Percentiles rank a stretch among this genome's conserved stretches.
phyloP scores from a whole-genome alignment of 352 stramenopile species.

The Pythium monospermum region DNA sequence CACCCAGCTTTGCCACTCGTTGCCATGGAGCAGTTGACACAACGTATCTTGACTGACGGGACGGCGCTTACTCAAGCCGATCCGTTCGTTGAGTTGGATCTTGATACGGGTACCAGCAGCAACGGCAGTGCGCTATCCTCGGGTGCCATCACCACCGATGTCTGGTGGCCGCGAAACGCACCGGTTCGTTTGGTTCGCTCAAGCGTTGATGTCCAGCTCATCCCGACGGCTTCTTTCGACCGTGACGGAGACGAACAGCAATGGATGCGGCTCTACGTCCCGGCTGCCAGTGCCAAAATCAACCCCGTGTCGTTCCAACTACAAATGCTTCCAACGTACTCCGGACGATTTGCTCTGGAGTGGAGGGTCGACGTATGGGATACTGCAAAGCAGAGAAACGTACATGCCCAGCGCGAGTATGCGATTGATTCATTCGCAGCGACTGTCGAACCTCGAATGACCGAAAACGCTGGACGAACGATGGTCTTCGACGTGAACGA shows the following conservation, averaged over 20 bases:
- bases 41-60: slow-evolving; percentile 1
- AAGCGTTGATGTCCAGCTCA: not conserved
- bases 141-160: not conserved
- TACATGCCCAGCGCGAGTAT: not conserved
- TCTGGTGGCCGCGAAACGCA: not conserved
- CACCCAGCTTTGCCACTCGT: slow-evolving; percentile 1
- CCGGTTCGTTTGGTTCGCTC: slow-evolving; percentile 4
- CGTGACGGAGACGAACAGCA: not conserved
- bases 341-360: not conserved
- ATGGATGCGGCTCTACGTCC: not conserved
- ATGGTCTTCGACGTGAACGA: slow-evolving; percentile 6
- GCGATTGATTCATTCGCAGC: not conserved
- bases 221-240: not conserved
- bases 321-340: not conserved
- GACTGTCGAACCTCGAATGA: not conserved
- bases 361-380: slow-evolving; percentile 7
- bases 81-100: not conserved
- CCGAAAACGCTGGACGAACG: too few species aligned
- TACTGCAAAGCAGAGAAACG: not conserved
- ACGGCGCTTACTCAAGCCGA: not conserved
- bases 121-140: not conserved
- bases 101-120: not conserved
- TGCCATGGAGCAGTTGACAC: not conserved
- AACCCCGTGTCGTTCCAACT: slow-evolving; percentile 6
- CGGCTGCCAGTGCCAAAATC: not conserved